These are phyloP conservation scores for Blastobotrys raffinosifermentans DNA, from an alignment of 1,139 yeast genomes.

Conservation along the genomic window DNA sequence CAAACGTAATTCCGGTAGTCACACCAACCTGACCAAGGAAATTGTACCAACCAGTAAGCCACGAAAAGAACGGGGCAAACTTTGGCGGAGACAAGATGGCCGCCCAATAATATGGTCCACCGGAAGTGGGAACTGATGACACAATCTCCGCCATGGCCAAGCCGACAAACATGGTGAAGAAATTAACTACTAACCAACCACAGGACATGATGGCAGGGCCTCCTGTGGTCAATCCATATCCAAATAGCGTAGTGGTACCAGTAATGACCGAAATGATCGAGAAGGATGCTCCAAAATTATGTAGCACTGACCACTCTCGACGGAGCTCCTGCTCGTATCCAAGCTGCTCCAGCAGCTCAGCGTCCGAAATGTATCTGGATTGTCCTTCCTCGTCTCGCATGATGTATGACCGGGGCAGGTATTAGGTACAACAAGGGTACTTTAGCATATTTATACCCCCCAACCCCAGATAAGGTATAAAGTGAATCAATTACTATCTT, in stretches of 20 bases:
- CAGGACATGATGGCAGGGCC: slow-evolving; percentile 46
- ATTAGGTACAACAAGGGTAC: no score
- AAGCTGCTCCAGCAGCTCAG: slow-evolving; percentile 46
- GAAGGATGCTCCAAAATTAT: slow-evolving; percentile 47
- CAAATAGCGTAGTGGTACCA: slow-evolving; percentile 30
- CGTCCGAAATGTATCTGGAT: slow-evolving; percentile 31
- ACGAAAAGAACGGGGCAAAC: slow-evolving; percentile 18
- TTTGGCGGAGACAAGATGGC: slow-evolving; percentile 21
- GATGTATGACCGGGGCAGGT: background rate
- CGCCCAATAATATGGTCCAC: slow-evolving; percentile 30
- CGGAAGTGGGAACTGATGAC: slow-evolving; percentile 59
- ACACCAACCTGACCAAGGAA: slow-evolving; percentile 17
- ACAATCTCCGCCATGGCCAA: slow-evolving; percentile 59
- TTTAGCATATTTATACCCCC: no score
- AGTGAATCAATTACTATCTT: no score
- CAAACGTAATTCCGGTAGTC: slow-evolving; percentile 19
- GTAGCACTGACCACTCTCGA: slow-evolving; percentile 42
- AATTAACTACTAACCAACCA: slow-evolving; percentile 63
- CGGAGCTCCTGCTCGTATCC: slow-evolving; percentile 47
- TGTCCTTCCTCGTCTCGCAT: slow-evolving; percentile 1
- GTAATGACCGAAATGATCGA: slow-evolving; percentile 49
- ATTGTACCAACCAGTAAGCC: slow-evolving; percentile 17
- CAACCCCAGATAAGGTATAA: no score
- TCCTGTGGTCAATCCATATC: slow-evolving; percentile 28
- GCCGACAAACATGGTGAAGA: slow-evolving; percentile 54